Conservation (phyloP, 768 basidiomycete genomes). For the Epithele typhae region DNA sequence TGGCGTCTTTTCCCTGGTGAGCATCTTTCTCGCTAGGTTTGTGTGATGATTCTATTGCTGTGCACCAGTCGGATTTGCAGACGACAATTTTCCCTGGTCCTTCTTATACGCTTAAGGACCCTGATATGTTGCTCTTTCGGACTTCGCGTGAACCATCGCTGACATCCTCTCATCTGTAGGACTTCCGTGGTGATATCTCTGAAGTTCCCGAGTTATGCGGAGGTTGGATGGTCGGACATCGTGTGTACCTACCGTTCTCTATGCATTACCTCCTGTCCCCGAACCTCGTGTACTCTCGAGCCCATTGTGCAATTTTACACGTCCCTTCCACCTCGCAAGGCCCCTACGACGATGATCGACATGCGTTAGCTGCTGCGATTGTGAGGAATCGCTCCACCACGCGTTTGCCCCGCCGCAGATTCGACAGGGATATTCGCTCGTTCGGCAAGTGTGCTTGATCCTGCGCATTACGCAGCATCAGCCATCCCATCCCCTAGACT, state of each 20-base stretch:
- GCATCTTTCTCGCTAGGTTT: background rate
- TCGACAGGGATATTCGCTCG: slow-evolving; percentile 83
- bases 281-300: no score
- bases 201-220: no score
- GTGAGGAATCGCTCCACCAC: slow-evolving; percentile 73
- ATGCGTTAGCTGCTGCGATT: no score
- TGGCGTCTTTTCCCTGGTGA: no score
- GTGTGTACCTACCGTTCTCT: no score
- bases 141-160: background rate
- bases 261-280: no score
- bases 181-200: background rate
- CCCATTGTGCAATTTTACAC: no score
- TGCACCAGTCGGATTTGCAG: slow-evolving; percentile 28
- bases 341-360: no score
- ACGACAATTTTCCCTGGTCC: slow-evolving; percentile 26
- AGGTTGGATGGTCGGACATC: no score
- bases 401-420: slow-evolving; percentile 72
- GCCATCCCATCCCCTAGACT: no score
- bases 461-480: slow-evolving; percentile 32
- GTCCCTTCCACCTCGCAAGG: no score
- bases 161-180: background rate
- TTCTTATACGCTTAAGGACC: slow-evolving; percentile 27
- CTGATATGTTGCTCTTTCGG: slow-evolving; percentile 16
- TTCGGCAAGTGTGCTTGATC: slow-evolving; percentile 93
- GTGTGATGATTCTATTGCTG: slow-evolving; percentile 25